phyloP scores from a whole-genome alignment of 768 basidiomycete species.

The Fomitopsis serialis region DNA sequence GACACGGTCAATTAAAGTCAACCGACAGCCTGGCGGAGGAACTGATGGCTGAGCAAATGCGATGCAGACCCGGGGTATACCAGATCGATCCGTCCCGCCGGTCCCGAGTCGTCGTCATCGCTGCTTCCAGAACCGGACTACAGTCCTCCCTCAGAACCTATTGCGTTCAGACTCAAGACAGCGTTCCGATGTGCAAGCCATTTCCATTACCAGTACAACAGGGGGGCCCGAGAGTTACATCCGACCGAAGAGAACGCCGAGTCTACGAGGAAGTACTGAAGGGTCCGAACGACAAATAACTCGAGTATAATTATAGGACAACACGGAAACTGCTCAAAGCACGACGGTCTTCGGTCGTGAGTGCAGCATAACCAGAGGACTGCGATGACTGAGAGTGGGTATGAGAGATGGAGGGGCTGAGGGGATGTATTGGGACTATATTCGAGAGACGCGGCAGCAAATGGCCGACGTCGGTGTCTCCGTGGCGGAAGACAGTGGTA shows the following conservation, averaged over 20 bases:
- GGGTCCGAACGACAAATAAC: too few relatives aligned
- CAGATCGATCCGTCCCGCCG: neutral
- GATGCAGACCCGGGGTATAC: neutral
- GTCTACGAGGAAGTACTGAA: too few relatives aligned
- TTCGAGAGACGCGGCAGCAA: slow-evolving; percentile 21
- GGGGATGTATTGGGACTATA: slow-evolving; percentile 17
- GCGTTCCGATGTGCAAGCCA: too few relatives aligned
- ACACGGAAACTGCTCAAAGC: slow-evolving; percentile 30
- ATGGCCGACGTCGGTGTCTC: neutral
- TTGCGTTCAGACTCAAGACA: neutral
- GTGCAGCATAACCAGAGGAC: slow-evolving; percentile 1
- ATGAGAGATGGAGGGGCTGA: neutral
- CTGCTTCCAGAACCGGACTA: neutral
- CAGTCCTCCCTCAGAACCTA: neutral
- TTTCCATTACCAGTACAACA: too few relatives aligned
- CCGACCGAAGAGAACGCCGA: too few relatives aligned
- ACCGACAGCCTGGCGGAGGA: too few relatives aligned
- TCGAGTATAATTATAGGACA: slow-evolving; percentile 14
- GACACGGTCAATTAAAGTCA: too few relatives aligned
- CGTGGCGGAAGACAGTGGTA: neutral
- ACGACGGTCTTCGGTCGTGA: slow-evolving; percentile 29
- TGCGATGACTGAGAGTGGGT: neutral
- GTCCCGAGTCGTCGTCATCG: neutral
- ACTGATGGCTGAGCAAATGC: too few relatives aligned
- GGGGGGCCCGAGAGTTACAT: too few relatives aligned